A percentile compares a stretch with the other conserved stretches of the same genome.
Evolutionary conservation across 169 alveolate species (phyloP).

Genomic region (Cryptosporidium tyzzeri): DNA sequence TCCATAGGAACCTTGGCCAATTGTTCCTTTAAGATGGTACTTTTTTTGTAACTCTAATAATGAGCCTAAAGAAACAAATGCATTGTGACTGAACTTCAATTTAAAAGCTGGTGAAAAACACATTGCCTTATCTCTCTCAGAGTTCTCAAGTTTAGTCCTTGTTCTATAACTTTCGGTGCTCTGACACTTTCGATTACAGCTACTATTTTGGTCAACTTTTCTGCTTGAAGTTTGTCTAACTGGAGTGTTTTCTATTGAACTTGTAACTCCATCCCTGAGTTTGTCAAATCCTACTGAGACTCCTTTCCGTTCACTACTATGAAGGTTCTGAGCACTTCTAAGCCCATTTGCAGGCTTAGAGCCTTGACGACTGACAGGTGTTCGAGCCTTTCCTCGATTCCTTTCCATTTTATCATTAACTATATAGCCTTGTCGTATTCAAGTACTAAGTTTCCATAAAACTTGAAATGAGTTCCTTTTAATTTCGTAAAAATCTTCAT

Average conservation of each 20-base stretch:
- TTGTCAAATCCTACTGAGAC: not conserved
- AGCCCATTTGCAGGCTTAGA: not conserved
- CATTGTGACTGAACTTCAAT: slow-evolving; percentile 50
- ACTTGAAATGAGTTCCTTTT: not conserved
- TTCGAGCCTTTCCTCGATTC: slow-evolving; percentile 21
- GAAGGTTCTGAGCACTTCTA: not conserved
- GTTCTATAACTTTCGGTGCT: slow-evolving; percentile 48
- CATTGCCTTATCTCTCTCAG: slow-evolving; percentile 12
- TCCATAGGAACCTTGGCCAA: slow-evolving; percentile 72
- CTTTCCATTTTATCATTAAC: slow-evolving; percentile 3
- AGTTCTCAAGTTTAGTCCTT: not conserved
- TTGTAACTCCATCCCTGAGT: not conserved
- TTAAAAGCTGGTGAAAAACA: slow-evolving; percentile 65
- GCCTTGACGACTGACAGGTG: not conserved
- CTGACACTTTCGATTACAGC: slow-evolving; percentile 17
- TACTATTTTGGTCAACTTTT: not conserved
- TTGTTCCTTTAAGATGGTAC: slow-evolving; percentile 21
- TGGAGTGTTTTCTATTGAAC: slow-evolving; percentile 17
- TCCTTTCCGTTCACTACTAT: not conserved
- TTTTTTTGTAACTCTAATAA: slow-evolving; percentile 42
- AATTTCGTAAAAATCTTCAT: not conserved
- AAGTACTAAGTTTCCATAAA: not conserved
- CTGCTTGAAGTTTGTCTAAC: not conserved
- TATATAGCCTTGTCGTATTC: not conserved
- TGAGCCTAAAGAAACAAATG: slow-evolving; percentile 53